Conservation (phyloP, 305 asterid species). For the Rubia tinctorum region DNA sequence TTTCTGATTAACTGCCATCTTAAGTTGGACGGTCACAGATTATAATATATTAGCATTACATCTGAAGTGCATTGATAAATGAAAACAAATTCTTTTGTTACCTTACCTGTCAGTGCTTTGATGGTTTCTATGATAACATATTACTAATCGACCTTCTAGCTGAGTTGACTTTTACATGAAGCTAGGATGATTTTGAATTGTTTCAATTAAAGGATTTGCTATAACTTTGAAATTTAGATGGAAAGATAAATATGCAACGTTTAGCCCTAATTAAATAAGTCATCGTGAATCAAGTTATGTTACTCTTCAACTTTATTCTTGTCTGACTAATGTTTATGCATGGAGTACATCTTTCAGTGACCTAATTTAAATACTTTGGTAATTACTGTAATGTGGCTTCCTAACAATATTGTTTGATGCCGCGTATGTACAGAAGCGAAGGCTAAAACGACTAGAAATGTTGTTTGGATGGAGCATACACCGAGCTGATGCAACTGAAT, state of each 20-base stretch:
- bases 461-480: slow-evolving; percentile 81
- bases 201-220: not conserved
- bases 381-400: not conserved
- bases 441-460: slow-evolving; percentile 66
- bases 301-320: not conserved
- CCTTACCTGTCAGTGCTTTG: not conserved
- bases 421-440: slow-evolving; percentile 58
- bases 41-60: not conserved
- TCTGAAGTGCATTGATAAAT: not conserved
- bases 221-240: not conserved
- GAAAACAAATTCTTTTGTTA: not conserved
- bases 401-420: not conserved
- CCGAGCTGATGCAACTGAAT: slow-evolving; percentile 61
- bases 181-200: not conserved
- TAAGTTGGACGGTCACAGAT: too few relatives aligned
- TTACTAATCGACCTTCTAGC: not conserved
- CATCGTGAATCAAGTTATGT: not conserved
- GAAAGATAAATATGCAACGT: not conserved
- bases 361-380: not conserved
- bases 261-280: not conserved
- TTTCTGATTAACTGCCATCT: not conserved
- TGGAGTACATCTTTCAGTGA: not conserved
- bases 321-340: not conserved
- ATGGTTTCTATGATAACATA: too few relatives aligned
- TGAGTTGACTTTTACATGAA: too few relatives aligned